These are phyloP conservation scores for Alternaria sp. DNA, from an alignment of 2,329 filamentous ascomycete genomes.

Conservation along the genomic window DNA sequence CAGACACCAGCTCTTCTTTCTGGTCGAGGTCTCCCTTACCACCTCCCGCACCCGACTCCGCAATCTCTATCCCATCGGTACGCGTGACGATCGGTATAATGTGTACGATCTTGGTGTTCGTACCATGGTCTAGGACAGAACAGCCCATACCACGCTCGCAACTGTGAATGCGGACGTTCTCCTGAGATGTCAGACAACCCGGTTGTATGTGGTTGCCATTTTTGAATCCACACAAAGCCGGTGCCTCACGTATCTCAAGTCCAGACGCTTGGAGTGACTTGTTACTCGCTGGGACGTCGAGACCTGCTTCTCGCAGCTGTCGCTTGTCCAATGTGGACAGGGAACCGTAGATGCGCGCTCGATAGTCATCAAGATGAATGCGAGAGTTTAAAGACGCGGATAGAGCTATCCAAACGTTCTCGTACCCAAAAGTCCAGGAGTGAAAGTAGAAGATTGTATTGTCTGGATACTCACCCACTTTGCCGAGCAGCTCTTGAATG, in stretches of 20 bases:
- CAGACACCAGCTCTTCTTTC: conserved; percentile 70
- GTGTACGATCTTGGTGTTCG: conserved; percentile 66
- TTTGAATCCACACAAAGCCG: conserved; percentile 74
- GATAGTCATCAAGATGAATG: conserved; percentile 86
- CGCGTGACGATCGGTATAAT: conserved; percentile 82
- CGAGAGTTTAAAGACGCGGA: conserved; percentile 72
- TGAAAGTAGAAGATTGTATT: conserved; percentile 85
- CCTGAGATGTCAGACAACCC: conserved; percentile 75
- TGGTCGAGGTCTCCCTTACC: conserved; percentile 78
- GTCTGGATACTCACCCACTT: conserved; percentile 71
- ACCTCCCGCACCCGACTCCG: conserved; percentile 79
- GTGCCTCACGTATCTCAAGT: conserved; percentile 63
- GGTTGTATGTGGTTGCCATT: conserved; percentile 74
- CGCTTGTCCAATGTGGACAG: conserved; percentile 50
- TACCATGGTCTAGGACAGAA: conserved; percentile 57
- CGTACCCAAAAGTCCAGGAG: conserved; percentile 92
- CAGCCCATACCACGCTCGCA: conserved; percentile 79
- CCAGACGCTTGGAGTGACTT: conserved; percentile 44
- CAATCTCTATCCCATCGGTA: conserved; percentile 68
- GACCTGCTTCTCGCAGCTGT: conserved; percentile 44
- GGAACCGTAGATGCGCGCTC: conserved; percentile 74
- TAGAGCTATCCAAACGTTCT: conserved; percentile 88
- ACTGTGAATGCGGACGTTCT: conserved; percentile 76
- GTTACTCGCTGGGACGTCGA: conserved; percentile 47
- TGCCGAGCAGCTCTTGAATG: conserved; percentile 73